phyloP scores from a whole-genome alignment of 148 eudicot genomes.

The Rhododendron griersonianum region DNA sequence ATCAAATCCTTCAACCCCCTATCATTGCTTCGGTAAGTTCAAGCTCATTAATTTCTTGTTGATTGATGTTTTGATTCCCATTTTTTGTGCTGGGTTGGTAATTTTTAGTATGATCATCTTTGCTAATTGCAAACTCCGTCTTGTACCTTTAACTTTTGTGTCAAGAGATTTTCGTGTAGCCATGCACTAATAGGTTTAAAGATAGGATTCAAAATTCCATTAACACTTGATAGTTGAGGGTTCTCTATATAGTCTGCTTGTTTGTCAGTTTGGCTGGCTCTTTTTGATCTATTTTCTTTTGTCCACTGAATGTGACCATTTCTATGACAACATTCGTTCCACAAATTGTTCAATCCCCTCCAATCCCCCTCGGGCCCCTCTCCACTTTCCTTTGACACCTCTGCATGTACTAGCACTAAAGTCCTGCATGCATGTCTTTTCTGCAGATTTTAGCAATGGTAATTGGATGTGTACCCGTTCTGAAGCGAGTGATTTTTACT shows the following conservation, averaged over 20 bases:
- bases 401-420: not conserved
- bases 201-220: not conserved
- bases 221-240: not conserved
- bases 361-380: not conserved
- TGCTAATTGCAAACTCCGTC: not conserved
- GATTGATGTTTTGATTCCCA: not conserved
- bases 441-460: slow-evolving; percentile 78
- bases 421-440: not conserved
- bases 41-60: slow-evolving; percentile 5
- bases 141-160: not conserved
- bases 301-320: not conserved
- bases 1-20: slow-evolving; percentile 92
- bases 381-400: not conserved
- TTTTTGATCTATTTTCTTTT: not conserved
- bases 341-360: not conserved
- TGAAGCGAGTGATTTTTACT: slow-evolving; percentile 73
- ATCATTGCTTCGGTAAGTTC: slow-evolving; percentile 90
- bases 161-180: not conserved
- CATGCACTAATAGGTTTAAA: not conserved
- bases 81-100: not conserved
- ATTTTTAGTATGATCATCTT: not conserved
- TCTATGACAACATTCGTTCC: not conserved
- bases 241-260: not conserved
- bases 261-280: not conserved
- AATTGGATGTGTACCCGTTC: slow-evolving; percentile 71